Percentiles rank a stretch among this genome's conserved stretches.
These are phyloP conservation scores for Colletotrichum filicis DNA, from an alignment of 2,329 filamentous ascomycete genomes.

Conservation along the genomic window DNA sequence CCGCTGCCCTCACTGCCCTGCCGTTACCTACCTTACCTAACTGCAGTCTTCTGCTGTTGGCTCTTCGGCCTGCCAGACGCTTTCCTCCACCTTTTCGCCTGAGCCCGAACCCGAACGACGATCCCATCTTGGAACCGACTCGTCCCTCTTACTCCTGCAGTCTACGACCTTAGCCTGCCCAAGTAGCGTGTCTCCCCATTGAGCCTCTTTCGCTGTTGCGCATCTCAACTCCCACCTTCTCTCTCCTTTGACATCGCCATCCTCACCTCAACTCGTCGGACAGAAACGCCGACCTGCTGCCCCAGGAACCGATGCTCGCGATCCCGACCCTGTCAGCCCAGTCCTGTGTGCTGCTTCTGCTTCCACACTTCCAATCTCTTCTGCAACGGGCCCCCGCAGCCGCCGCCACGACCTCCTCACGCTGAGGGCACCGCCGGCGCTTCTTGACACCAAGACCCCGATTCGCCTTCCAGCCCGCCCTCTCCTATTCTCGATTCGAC, in stretches of 20 bases:
- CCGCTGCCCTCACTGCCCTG: not conserved
- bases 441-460: constrained; percentile 22
- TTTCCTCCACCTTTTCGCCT: constrained; percentile 29
- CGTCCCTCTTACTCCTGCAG: constrained; percentile 26
- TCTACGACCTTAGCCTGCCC: constrained; percentile 7
- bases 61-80: constrained; percentile 6
- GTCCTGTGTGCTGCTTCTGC: constrained; percentile 15
- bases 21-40: not conserved
- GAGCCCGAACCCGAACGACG: constrained; percentile 31
- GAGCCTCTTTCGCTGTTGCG: constrained; percentile 9
- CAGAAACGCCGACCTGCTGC: not conserved
- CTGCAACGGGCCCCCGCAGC: constrained; percentile 35
- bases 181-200: constrained; percentile 18
- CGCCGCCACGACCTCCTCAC: constrained; percentile 30
- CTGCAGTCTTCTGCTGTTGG: not conserved
- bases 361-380: constrained; percentile 29
- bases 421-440: constrained; percentile 25
- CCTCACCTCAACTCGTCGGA: not conserved
- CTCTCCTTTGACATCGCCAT: not conserved
- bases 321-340: constrained; percentile 17
- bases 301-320: constrained; percentile 16
- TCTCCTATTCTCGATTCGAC: constrained; percentile 1
- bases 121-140: constrained; percentile 30
- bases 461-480: constrained; percentile 18
- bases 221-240: constrained; percentile 12